phyloP scores from a whole-genome alignment of 1,139 yeast genomes.

The Geotrichum australiense region DNA sequence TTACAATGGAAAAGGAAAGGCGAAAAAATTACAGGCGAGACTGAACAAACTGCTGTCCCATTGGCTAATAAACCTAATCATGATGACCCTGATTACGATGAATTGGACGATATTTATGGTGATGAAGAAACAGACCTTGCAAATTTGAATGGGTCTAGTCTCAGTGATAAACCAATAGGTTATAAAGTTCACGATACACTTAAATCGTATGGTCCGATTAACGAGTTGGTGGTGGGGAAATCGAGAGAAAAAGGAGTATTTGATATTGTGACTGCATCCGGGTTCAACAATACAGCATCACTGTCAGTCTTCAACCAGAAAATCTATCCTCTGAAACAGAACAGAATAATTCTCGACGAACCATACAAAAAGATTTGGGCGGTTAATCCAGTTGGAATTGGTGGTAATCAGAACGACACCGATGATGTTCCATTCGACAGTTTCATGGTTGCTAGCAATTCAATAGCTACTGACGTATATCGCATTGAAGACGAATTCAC shows the following conservation, averaged over 20 bases:
- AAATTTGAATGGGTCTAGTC: slow-evolving; percentile 6
- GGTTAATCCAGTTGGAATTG: slow-evolving; percentile 22
- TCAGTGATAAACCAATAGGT: slow-evolving; percentile 17
- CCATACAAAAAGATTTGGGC: slow-evolving; percentile 31
- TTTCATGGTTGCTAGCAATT: slow-evolving; percentile 59
- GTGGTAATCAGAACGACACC: slow-evolving; percentile 7
- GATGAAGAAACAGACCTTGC: slow-evolving; percentile 36
- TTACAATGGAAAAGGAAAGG: slow-evolving; percentile 33
- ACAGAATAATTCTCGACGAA: slow-evolving; percentile 58
- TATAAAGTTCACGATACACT: slow-evolving; percentile 45
- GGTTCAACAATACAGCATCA: slow-evolving; percentile 50
- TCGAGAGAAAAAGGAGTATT: slow-evolving; percentile 54
- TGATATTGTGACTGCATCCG: slow-evolving; percentile 66
- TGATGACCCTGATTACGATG: slow-evolving; percentile 34
- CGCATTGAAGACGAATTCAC: slow-evolving; percentile 62
- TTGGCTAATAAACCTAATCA: slow-evolving; percentile 26
- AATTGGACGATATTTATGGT: slow-evolving; percentile 34
- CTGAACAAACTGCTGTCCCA: slow-evolving; percentile 15
- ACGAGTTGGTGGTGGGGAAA: slow-evolving; percentile 61
- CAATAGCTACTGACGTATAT: slow-evolving; percentile 47
- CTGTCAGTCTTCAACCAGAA: slow-evolving; percentile 63
- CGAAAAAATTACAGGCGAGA: slow-evolving; percentile 20
- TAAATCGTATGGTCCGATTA: slow-evolving; percentile 66
- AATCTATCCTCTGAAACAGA: slow-evolving; percentile 66
- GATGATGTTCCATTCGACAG: slow-evolving; percentile 37